Evolutionary conservation across 2,329 filamentous ascomycete species (phyloP).

Genomic region (Graphilbum ipis-grandicollis): DNA sequence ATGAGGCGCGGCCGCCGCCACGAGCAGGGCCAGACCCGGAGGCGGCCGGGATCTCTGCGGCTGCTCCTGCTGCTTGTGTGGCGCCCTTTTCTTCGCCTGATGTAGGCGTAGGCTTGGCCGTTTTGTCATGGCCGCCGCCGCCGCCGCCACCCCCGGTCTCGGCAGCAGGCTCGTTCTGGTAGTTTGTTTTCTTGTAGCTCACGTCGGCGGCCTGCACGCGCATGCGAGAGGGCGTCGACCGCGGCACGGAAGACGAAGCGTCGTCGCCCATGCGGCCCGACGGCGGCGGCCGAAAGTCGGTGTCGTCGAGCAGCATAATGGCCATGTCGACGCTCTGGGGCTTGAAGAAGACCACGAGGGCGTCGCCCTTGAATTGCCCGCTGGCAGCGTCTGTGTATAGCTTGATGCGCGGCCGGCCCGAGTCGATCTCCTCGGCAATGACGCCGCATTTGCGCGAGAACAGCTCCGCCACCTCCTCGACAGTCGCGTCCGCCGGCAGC

Average conservation of each 20-base stretch:
- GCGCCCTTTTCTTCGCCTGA: background rate
- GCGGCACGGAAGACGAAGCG: constrained; percentile 20
- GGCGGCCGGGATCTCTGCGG: no score
- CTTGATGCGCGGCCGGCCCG: constrained; percentile 75
- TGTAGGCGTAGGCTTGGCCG: no score
- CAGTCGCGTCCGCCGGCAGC: constrained; percentile 61
- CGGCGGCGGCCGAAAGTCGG: constrained; percentile 44
- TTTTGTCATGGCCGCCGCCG: constrained; percentile 1
- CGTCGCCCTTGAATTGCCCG: constrained; percentile 85
- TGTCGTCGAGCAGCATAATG: constrained; percentile 65
- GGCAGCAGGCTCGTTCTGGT: constrained; percentile 26
- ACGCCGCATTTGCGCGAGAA: constrained; percentile 79
- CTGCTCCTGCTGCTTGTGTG: constrained; percentile 5
- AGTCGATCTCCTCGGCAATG: constrained; percentile 88
- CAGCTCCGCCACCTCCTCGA: constrained; percentile 63
- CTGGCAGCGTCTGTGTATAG: constrained; percentile 71
- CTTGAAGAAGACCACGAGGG: constrained; percentile 85
- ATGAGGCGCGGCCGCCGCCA: constrained; percentile 12
- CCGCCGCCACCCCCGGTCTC: constrained; percentile 2
- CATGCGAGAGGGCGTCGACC: constrained; percentile 39
- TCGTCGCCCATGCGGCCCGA: constrained; percentile 16
- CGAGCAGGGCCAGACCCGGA: no score
- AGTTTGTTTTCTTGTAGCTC: constrained; percentile 78
- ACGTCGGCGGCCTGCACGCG: constrained; percentile 70
- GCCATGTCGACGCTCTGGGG: constrained; percentile 82